phyloP scores from a whole-genome alignment of 176 grass and related monocot genomes.

The Oryza glaberrima region DNA sequence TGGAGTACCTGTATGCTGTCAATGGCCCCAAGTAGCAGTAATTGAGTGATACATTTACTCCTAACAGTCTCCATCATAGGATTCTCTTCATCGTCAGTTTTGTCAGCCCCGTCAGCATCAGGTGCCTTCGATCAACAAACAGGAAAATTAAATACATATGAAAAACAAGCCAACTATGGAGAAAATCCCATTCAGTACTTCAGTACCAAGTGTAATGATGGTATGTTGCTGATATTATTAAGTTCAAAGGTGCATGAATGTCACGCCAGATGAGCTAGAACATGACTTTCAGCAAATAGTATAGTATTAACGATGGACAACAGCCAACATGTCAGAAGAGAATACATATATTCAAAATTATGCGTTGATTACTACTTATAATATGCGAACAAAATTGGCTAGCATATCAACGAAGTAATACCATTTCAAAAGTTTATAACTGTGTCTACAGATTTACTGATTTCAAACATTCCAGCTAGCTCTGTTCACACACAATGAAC shows the following conservation, averaged over 20 bases:
- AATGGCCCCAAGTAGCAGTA: constrained; percentile 87
- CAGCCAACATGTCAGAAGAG: neutral
- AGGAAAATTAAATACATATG: constrained; percentile 27
- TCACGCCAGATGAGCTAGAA: constrained; percentile 20
- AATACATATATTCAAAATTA: constrained; percentile 10
- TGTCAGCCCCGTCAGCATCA: constrained; percentile 59
- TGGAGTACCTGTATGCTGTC: constrained; percentile 87
- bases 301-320: constrained; percentile 11
- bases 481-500: constrained; percentile 7
- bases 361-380: constrained; percentile 1
- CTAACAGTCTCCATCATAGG: constrained; percentile 91
- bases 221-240: constrained; percentile 11
- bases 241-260: constrained; percentile 5
- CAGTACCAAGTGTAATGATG: neutral
- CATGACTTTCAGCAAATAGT: constrained; percentile 1
- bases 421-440: constrained; percentile 19
- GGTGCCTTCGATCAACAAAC: constrained; percentile 62
- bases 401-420: constrained; percentile 12
- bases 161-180: constrained; percentile 40
- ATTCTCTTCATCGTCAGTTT: constrained; percentile 69
- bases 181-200: constrained; percentile 31
- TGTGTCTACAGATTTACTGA: neutral
- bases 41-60: constrained; percentile 96
- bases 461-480: constrained; percentile 27
- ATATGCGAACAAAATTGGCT: neutral